Base-by-base conservation (phyloP, 1,139 yeast species). In the Hemisphaericaspora subhashii region DNA sequence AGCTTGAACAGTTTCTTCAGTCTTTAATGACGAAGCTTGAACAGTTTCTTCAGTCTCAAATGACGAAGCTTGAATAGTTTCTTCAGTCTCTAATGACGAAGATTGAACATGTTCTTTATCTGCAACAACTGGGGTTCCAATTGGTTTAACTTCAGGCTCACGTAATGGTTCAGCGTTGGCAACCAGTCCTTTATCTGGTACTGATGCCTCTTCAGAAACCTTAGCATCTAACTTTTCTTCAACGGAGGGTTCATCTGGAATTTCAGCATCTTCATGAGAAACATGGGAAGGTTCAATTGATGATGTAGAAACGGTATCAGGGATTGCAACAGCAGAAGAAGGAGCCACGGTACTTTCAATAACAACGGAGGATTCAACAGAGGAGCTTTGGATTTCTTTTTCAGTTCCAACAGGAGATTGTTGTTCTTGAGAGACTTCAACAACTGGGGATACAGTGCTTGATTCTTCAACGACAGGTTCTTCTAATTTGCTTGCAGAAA, bases 371-470 rank as follows among this genome's bases (percentile, higher is more conserved):
- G 30, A 8, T 12, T 15, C 22, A 16, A 15, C 24, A 15, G n/a
- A n/a, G n/a, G n/a, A n/a, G n/a, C n/a, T n/a, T 27, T 24, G 21
- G 35, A 26, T 14, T 26, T 27, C n/a, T n/a, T n/a, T 11, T 23
- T 23, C 25, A 5, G 25, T 9, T 23, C 11, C 11, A 4, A 11
- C 7, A 23, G 25, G 21, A 20, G 20, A 34, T 15, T 6, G 2
- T 6, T 13, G 16, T 28, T 28, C 13, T 28, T 12, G 11, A 4
- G 39, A 18, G 30, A 22, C 24, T 18, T 37, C 40, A 16, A 33
- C 35, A 29, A 22, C 29, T 33, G 37, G 35, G 17, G 22, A 25
- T 27, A 25, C 38, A 21, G n/a, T 15, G 20, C 22, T 24, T 14
- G 40, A 24, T 31, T 33, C 27, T 18, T 31, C 35, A 18, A 13